phyloP scores from a whole-genome alignment of 441 rosid species.

The Erysimum pusillum region DNA sequence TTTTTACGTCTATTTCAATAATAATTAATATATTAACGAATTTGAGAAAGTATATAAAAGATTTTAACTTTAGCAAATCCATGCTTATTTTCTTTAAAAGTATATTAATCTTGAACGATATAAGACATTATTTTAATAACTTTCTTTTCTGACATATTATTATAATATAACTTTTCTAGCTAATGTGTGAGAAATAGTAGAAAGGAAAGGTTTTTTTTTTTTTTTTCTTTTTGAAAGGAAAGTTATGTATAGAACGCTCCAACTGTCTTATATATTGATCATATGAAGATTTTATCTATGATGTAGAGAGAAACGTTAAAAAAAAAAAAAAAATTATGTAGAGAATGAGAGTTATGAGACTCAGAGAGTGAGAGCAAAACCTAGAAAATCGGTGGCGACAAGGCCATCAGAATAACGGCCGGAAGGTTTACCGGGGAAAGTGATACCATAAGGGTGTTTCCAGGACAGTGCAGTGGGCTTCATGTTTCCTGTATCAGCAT shows the following conservation, averaged over 20 bases:
- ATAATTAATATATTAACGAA: too few relatives aligned
- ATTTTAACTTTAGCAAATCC: not conserved
- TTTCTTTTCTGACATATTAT: too few relatives aligned
- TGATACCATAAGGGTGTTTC: slow-evolving; percentile 64
- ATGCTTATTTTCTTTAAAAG: too few relatives aligned
- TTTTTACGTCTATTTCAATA: not conserved
- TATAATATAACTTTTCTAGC: too few relatives aligned
- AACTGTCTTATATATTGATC: too few relatives aligned
- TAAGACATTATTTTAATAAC: too few relatives aligned
- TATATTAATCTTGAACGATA: too few relatives aligned
- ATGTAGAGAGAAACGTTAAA: not conserved
- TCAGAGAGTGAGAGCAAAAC: slow-evolving; percentile 37
- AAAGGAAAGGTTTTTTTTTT: too few relatives aligned
- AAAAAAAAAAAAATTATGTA: not conserved
- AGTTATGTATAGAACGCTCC: too few relatives aligned
- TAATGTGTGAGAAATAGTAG: too few relatives aligned
- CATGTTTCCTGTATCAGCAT: slow-evolving; percentile 70
- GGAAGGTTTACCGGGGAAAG: slow-evolving; percentile 70
- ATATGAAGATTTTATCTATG: too few relatives aligned
- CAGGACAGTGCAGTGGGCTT: slow-evolving; percentile 45
- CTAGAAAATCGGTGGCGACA: slow-evolving; percentile 68
- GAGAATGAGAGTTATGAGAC: not conserved
- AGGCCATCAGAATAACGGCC: slow-evolving; percentile 84
- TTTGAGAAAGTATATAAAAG: not conserved
- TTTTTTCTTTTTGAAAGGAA: too few relatives aligned